Conservation (phyloP, 148 eudicot species). For the Persicaria maculosa region DNA sequence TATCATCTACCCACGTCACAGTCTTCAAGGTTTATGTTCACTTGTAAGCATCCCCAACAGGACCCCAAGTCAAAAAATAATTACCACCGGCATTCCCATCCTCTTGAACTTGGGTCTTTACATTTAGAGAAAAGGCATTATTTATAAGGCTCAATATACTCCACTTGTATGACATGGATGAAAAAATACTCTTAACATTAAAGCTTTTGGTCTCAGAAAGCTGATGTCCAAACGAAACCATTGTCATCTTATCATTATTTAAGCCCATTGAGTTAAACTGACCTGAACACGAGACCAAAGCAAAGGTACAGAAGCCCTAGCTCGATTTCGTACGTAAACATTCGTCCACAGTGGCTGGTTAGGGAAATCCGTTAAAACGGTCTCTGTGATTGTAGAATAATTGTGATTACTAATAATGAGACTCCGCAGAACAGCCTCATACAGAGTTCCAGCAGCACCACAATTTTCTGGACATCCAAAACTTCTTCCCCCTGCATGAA, state of each 20-base stretch:
- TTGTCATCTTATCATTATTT: background rate
- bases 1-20: background rate
- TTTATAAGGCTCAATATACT: background rate
- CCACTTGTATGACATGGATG: background rate
- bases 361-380: slow-evolving; percentile 84
- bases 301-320: slow-evolving; percentile 84
- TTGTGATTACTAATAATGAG: slow-evolving; percentile 78
- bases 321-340: slow-evolving; percentile 66
- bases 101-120: background rate
- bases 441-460: slow-evolving; percentile 97
- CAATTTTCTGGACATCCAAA: slow-evolving; percentile 77
- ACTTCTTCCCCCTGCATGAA: slow-evolving; percentile 85
- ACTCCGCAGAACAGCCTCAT: slow-evolving; percentile 85
- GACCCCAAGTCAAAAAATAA: background rate
- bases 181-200: background rate
- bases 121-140: background rate
- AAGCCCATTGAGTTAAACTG: slow-evolving; percentile 14
- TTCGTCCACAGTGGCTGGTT: slow-evolving; percentile 93
- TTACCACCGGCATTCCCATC: background rate
- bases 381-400: slow-evolving; percentile 70
- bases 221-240: no score
- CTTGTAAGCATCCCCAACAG: background rate
- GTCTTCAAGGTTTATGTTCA: slow-evolving; percentile 4
- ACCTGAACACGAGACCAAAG: slow-evolving; percentile 99
- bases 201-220: no score